Evolutionary conservation across 2,329 filamentous ascomycete genomes (phyloP).

Genomic region (Fusarium nematophilum): DNA sequence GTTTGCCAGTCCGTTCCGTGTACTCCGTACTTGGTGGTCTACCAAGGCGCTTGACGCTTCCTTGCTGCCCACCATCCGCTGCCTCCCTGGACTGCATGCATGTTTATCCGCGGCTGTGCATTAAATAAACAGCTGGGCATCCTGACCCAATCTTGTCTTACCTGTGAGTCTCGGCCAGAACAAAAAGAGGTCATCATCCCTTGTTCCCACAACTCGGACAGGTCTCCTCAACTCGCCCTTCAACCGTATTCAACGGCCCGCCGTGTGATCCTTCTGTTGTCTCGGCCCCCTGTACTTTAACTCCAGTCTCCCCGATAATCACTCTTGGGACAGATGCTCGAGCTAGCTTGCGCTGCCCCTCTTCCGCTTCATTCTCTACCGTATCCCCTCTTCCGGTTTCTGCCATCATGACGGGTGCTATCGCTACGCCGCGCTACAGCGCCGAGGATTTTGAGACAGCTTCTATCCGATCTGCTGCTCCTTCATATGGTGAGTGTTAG

Average conservation of each 20-base stretch:
- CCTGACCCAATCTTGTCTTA: slow-evolving; percentile 45
- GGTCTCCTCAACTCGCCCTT: slow-evolving; percentile 34
- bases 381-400: slow-evolving; percentile 22
- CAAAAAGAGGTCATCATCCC: slow-evolving; percentile 37
- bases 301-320: slow-evolving; percentile 22
- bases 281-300: slow-evolving; percentile 26
- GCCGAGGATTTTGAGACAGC: slow-evolving; percentile 73
- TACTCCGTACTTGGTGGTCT: slow-evolving; percentile 26
- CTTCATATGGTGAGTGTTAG: slow-evolving; percentile 74
- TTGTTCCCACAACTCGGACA: slow-evolving; percentile 23
- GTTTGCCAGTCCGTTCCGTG: slow-evolving; percentile 16
- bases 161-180: slow-evolving; percentile 26
- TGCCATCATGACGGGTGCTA: slow-evolving; percentile 47
- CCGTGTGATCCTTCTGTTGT: slow-evolving; percentile 27
- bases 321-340: slow-evolving; percentile 38
- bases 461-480: slow-evolving; percentile 74
- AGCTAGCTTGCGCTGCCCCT: slow-evolving; percentile 35
- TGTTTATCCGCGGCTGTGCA: slow-evolving; percentile 45
- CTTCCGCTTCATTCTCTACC: slow-evolving; percentile 30
- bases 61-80: slow-evolving; percentile 39
- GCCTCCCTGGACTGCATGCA: slow-evolving; percentile 38
- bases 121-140: slow-evolving; percentile 37
- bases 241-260: slow-evolving; percentile 30
- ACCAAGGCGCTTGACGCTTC: slow-evolving; percentile 16
- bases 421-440: slow-evolving; percentile 50